Percentiles rank a stretch among this genome's conserved stretches.
Evolutionary conservation across 768 basidiomycete genomes (phyloP).

Genomic region (Filobasidium floriforme): DNA sequence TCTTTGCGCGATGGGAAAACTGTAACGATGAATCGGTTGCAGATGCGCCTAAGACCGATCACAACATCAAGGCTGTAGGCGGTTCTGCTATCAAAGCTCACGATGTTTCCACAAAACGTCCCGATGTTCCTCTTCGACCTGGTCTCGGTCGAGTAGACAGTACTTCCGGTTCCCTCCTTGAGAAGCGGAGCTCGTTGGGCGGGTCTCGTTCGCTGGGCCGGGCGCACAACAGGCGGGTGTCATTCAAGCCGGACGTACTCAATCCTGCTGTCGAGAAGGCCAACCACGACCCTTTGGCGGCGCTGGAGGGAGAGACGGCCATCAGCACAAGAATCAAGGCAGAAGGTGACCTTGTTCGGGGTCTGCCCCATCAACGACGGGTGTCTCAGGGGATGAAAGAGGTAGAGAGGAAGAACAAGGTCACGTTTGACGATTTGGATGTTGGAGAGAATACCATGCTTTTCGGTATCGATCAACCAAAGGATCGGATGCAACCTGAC

Average conservation of each 20-base stretch:
- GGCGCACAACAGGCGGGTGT: neutral
- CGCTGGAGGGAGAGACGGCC: neutral
- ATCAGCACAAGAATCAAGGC: conserved; percentile 10
- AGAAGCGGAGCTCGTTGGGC: neutral
- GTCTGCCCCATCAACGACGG: conserved; percentile 12
- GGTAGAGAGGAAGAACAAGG: conserved; percentile 1
- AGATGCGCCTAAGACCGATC: too few species aligned
- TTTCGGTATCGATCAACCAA: conserved; percentile 39
- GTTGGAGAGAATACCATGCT: conserved; percentile 44
- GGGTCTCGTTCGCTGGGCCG: neutral
- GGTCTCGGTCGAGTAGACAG: conserved; percentile 4
- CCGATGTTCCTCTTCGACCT: neutral
- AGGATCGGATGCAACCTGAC: conserved; percentile 28
- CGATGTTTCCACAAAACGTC: neutral
- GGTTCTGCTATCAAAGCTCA: too few species aligned
- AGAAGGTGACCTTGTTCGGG: conserved; percentile 15
- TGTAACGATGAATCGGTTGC: too few species aligned
- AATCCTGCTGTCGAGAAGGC: neutral
- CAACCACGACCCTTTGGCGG: neutral
- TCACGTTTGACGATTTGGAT: conserved; percentile 28
- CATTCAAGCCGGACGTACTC: neutral
- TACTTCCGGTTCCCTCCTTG: neutral
- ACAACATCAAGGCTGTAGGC: too few species aligned
- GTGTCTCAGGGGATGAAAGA: conserved; percentile 5
- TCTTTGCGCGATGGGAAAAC: conserved; percentile 30